Percentiles rank a stretch among this genome's conserved stretches.
phyloP scores from a whole-genome alignment of 2,329 filamentous ascomycete species.

The Aspergillus candidus region DNA sequence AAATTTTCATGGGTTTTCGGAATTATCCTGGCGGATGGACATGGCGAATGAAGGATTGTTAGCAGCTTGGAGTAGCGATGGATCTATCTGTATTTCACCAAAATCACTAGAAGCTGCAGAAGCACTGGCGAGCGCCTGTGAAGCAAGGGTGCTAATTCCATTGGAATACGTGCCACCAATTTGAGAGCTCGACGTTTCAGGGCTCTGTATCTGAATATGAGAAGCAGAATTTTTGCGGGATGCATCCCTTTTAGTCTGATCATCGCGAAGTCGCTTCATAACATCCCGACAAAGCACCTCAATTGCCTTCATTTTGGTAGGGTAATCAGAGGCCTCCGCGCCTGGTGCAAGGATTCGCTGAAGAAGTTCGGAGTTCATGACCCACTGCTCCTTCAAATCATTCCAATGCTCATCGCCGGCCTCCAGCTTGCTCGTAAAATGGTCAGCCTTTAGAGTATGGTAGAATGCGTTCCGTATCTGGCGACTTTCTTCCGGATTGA shows the following conservation, averaged over 20 bases:
- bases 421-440: slow-evolving; percentile 68
- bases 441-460: slow-evolving; percentile 56
- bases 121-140: slow-evolving; percentile 39
- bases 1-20: slow-evolving; percentile 28
- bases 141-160: slow-evolving; percentile 40
- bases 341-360: slow-evolving; percentile 49
- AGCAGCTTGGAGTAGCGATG: slow-evolving; percentile 54
- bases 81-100: slow-evolving; percentile 57
- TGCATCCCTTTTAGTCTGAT: slow-evolving; percentile 53
- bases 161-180: slow-evolving; percentile 24
- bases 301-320: slow-evolving; percentile 57
- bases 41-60: slow-evolving; percentile 42
- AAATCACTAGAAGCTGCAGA: slow-evolving; percentile 36
- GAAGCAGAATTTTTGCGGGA: slow-evolving; percentile 35
- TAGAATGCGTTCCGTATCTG: slow-evolving; percentile 62
- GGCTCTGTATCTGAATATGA: slow-evolving; percentile 18
- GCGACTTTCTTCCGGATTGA: slow-evolving; percentile 63
- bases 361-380: slow-evolving; percentile 52
- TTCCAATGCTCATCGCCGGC: slow-evolving; percentile 66
- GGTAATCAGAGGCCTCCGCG: slow-evolving; percentile 48
- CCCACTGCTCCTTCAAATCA: slow-evolving; percentile 63
- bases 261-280: slow-evolving; percentile 68
- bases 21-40: slow-evolving; percentile 28
- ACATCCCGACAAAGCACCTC: slow-evolving; percentile 69
- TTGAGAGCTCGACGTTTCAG: slow-evolving; percentile 19